These are phyloP conservation scores for Coelastrella sp. DNA, from an alignment of 139 green algal species.

Conservation along the genomic window DNA sequence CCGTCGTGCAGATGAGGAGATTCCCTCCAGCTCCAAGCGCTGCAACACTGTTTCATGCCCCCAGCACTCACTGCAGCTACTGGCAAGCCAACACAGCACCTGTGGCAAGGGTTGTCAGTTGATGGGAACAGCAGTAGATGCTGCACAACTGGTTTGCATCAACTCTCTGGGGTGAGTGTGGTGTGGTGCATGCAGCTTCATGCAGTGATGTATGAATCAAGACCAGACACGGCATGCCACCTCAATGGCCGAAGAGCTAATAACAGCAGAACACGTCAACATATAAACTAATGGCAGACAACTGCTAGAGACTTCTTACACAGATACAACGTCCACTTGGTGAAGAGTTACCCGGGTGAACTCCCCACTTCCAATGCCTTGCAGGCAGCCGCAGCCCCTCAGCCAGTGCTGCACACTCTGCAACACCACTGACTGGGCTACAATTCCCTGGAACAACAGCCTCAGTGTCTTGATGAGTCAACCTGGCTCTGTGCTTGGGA, in stretches of 20 bases:
- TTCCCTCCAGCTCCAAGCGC: not conserved
- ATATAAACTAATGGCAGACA: too few species aligned
- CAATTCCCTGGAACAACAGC: slow-evolving; percentile 9
- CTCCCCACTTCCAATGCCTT: not conserved
- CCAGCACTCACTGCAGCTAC: slow-evolving; percentile 8
- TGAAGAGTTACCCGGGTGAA: too few species aligned
- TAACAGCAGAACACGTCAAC: too few species aligned
- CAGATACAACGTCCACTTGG: too few species aligned
- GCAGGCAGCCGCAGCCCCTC: slow-evolving; percentile 8
- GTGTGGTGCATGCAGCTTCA: too few species aligned
- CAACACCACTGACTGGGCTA: slow-evolving; percentile 8
- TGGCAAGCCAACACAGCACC: slow-evolving; percentile 19
- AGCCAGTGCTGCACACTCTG: slow-evolving; percentile 1
- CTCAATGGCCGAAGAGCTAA: too few species aligned
- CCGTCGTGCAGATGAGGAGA: slow-evolving; percentile 2
- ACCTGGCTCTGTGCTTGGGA: not conserved
- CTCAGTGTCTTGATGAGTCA: not conserved
- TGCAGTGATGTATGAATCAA: too few species aligned
- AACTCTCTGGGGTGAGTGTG: slow-evolving; percentile 20
- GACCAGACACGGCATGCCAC: too few species aligned
- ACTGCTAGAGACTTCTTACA: too few species aligned
- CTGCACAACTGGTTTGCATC: slow-evolving; percentile 30
- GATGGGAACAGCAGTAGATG: not conserved
- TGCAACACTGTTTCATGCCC: slow-evolving; percentile 32
- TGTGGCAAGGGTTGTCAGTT: slow-evolving; percentile 10